Conservation (phyloP, 2,329 filamentous ascomycete species). For the Colletotrichum siamense region DNA sequence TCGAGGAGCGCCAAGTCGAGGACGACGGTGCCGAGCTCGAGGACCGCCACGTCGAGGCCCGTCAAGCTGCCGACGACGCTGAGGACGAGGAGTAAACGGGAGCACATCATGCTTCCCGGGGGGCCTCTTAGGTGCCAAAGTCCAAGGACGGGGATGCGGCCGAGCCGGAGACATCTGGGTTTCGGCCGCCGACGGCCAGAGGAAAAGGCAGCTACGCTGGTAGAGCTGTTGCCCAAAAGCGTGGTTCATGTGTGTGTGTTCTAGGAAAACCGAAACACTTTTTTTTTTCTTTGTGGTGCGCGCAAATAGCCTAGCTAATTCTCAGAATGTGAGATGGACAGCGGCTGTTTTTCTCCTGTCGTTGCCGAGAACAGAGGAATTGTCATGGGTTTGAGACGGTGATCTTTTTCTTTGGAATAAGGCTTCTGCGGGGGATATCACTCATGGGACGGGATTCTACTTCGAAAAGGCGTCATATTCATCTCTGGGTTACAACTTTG, state of each 20-base stretch:
- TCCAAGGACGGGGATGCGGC: not conserved
- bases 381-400: not conserved
- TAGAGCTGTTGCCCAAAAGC: conserved; percentile 4
- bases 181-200: not conserved
- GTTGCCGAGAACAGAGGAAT: not conserved
- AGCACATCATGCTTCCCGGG: not conserved
- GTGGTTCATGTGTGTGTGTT: not conserved
- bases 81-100: not conserved
- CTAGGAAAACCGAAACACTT: not conserved
- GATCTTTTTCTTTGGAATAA: not conserved
- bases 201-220: conserved; percentile 7
- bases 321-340: not conserved
- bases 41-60: not conserved
- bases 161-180: not conserved
- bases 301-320: not conserved
- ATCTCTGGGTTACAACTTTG: not conserved
- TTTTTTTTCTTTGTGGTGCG: not conserved
- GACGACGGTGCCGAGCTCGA: not conserved
- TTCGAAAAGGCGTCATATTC: not conserved
- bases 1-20: not conserved
- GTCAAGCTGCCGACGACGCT: not conserved
- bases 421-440: not conserved
- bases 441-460: not conserved
- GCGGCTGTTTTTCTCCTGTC: not conserved
- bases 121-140: not conserved